Evolutionary conservation across 768 basidiomycete genomes (phyloP).

Genomic region (Suillus sp.): DNA sequence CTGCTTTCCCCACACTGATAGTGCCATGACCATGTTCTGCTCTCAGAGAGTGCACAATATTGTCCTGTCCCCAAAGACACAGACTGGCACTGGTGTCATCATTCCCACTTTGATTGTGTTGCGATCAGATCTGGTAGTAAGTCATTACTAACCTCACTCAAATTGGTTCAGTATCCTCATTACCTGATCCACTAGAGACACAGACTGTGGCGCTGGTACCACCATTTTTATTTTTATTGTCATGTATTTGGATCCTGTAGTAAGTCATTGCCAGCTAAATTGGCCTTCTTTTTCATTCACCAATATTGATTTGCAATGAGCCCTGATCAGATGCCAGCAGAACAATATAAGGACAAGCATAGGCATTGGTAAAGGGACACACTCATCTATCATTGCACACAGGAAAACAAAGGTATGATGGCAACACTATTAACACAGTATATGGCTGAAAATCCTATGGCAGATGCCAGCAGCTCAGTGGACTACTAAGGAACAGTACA

Average conservation of each 20-base stretch:
- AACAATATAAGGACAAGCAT: background rate
- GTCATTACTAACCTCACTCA: background rate
- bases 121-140: background rate
- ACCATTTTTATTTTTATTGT: background rate
- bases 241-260: background rate
- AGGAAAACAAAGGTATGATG: background rate
- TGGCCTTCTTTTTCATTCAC: background rate
- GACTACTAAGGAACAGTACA: background rate
- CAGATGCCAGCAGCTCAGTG: background rate
- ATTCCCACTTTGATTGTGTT: background rate
- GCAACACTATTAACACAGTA: background rate
- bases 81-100: no score
- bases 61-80: no score
- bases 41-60: no score
- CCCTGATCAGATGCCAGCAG: background rate
- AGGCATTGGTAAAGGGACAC: background rate
- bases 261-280: background rate
- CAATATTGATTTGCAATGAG: background rate
- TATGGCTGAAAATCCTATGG: background rate
- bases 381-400: background rate
- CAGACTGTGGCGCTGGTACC: background rate
- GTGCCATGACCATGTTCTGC: no score
- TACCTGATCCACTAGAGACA: background rate
- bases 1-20: no score
- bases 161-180: background rate